These are phyloP conservation scores for Cercospora brassicicola DNA, from an alignment of 2,329 filamentous ascomycete species.

Conservation along the genomic window DNA sequence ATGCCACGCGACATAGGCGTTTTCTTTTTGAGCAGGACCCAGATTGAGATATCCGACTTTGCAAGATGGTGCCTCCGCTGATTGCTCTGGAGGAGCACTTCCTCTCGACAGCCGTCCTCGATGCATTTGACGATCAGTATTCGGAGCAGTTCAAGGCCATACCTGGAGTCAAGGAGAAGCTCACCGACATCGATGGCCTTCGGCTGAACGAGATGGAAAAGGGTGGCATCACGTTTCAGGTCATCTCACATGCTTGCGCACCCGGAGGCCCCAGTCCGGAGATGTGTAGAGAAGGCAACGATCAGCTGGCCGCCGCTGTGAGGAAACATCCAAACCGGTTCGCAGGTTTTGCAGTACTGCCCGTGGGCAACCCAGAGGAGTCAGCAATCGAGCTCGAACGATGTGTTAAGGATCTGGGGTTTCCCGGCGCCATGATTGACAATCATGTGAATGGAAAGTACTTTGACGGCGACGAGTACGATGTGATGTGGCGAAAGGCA, in stretches of 20 bases:
- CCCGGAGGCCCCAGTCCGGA: conserved; percentile 32
- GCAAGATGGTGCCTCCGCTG: conserved; percentile 36
- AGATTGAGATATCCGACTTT: neutral
- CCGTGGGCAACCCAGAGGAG: conserved; percentile 36
- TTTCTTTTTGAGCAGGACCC: neutral
- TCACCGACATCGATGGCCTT: conserved; percentile 33
- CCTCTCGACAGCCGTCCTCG: conserved; percentile 37
- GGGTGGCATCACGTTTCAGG: conserved; percentile 37
- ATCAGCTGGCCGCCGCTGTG: conserved; percentile 38
- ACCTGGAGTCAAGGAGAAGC: conserved; percentile 33
- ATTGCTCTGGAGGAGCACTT: conserved; percentile 44
- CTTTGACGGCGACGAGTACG: conserved; percentile 39
- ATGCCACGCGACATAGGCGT: conserved; percentile 1
- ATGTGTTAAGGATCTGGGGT: conserved; percentile 36
- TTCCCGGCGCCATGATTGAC: conserved; percentile 42
- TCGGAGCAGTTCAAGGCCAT: conserved; percentile 39
- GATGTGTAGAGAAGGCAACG: conserved; percentile 37
- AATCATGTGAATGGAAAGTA: conserved; percentile 40
- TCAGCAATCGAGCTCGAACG: conserved; percentile 38
- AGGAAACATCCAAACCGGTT: conserved; percentile 33
- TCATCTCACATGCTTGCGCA: conserved; percentile 39
- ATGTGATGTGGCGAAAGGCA: conserved; percentile 38
- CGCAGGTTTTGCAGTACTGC: conserved; percentile 40
- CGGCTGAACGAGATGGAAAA: conserved; percentile 39
- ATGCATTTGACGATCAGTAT: conserved; percentile 35